These are phyloP conservation scores for Lactifluus piperatus DNA, from an alignment of 768 basidiomycete species.

Conservation along the genomic window DNA sequence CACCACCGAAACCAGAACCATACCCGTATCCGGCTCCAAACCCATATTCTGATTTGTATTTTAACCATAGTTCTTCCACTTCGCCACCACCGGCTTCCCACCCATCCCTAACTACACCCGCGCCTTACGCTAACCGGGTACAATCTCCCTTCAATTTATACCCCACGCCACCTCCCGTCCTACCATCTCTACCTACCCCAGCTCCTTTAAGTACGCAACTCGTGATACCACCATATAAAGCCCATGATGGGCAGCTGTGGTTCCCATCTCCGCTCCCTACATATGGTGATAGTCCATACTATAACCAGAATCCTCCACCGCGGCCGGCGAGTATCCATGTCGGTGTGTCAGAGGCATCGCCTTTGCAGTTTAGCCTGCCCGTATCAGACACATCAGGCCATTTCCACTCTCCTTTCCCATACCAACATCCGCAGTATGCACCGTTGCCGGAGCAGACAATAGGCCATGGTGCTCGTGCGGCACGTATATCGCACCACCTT, in stretches of 20 bases:
- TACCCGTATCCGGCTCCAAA: slow-evolving; percentile 6
- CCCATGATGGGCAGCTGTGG: slow-evolving; percentile 26
- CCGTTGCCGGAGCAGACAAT: slow-evolving; percentile 36
- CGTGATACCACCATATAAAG: slow-evolving; percentile 22
- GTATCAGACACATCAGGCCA: slow-evolving; percentile 20
- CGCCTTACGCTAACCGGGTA: slow-evolving; percentile 23
- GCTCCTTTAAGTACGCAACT: slow-evolving; percentile 27
- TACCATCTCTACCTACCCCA: slow-evolving; percentile 31
- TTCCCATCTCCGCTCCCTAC: slow-evolving; percentile 21
- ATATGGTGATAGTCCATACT: slow-evolving; percentile 19
- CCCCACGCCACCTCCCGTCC: slow-evolving; percentile 20
- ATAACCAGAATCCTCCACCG: slow-evolving; percentile 30
- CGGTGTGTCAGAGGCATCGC: slow-evolving; percentile 27
- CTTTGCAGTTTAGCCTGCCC: slow-evolving; percentile 32
- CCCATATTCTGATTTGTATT: background rate
- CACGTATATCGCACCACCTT: slow-evolving; percentile 51
- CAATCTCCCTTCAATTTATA: slow-evolving; percentile 29
- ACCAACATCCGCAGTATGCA: background rate
- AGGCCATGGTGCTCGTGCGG: slow-evolving; percentile 53
- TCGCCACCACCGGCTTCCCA: slow-evolving; percentile 19
- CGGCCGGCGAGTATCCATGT: slow-evolving; percentile 44
- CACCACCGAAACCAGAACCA: slow-evolving; percentile 28
- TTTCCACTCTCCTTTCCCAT: slow-evolving; percentile 28
- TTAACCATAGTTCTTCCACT: slow-evolving; percentile 15
- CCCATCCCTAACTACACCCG: slow-evolving; percentile 14